Conservation (phyloP, 202 grass and related monocot species). For the Zoysia matrella region DNA sequence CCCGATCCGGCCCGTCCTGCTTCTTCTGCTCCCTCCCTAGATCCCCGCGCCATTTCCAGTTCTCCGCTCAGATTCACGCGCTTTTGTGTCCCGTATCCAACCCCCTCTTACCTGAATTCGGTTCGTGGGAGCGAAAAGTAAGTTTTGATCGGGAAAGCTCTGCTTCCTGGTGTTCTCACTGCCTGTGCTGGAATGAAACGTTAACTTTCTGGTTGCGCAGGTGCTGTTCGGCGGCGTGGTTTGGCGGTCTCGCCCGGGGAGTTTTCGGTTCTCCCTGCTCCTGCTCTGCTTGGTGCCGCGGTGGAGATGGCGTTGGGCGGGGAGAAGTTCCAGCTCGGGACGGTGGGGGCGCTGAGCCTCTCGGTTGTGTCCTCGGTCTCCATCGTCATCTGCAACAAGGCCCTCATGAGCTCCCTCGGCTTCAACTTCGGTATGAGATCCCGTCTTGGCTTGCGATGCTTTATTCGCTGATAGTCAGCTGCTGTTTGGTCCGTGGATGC, state of each 20-base stretch:
- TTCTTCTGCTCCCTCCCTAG: slow-evolving; percentile 13
- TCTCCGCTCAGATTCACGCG: slow-evolving; percentile 20
- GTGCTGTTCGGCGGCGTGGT: slow-evolving; percentile 28
- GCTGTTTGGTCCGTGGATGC: slow-evolving; percentile 13
- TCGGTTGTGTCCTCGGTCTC: slow-evolving; percentile 81
- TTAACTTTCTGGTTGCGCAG: slow-evolving; percentile 42
- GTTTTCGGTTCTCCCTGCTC: neutral
- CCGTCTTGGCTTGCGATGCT: slow-evolving; percentile 45
- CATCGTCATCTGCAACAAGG: too few relatives aligned
- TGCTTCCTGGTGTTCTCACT: slow-evolving; percentile 19
- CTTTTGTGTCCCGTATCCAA: slow-evolving; percentile 46
- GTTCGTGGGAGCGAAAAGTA: slow-evolving; percentile 29
- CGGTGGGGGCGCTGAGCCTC: slow-evolving; percentile 82
- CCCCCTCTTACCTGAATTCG: neutral
- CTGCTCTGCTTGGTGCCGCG: slow-evolving; percentile 16
- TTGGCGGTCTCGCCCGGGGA: neutral
- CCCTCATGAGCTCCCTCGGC: too few relatives aligned
- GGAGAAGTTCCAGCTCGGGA: slow-evolving; percentile 91
- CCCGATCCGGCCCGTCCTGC: slow-evolving; percentile 33
- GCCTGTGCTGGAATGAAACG: slow-evolving; percentile 33
- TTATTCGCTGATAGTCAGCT: neutral
- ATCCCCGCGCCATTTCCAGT: slow-evolving; percentile 22
- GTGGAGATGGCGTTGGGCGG: slow-evolving; percentile 53
- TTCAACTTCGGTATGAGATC: slow-evolving; percentile 74
- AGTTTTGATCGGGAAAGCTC: slow-evolving; percentile 30